Conservation (phyloP, 331 rosid species). For the Pyracantha coccinea region DNA sequence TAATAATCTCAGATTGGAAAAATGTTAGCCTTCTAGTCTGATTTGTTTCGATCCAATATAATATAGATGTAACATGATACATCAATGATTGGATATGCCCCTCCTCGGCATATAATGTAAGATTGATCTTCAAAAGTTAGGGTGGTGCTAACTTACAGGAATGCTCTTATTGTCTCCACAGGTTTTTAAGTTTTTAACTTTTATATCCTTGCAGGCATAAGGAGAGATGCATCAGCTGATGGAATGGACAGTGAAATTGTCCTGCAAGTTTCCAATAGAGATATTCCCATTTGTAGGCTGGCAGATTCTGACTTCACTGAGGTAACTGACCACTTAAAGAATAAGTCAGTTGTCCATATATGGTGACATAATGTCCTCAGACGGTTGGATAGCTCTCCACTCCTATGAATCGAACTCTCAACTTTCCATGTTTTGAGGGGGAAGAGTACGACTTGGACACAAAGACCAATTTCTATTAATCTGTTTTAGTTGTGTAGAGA, state of each 20-base stretch:
- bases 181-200: conserved; percentile 1
- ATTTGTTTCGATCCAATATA: not conserved
- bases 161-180: not conserved
- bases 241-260: conserved; percentile 13
- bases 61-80: not conserved
- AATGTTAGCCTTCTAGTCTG: not conserved
- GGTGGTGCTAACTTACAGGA: not conserved
- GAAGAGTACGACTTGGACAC: not conserved
- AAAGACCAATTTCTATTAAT: not conserved
- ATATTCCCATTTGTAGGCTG: conserved; percentile 30
- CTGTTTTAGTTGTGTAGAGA: not conserved
- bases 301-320: conserved; percentile 56
- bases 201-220: conserved; percentile 31
- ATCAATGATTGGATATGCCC: not conserved
- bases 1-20: not conserved
- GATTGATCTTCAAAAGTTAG: not conserved
- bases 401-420: not conserved
- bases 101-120: not conserved
- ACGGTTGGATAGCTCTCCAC: not conserved
- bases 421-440: not conserved
- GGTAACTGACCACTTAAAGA: conserved; percentile 20
- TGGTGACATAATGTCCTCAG: not conserved
- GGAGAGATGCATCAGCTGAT: not conserved
- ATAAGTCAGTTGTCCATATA: not conserved
- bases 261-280: conserved; percentile 47